Percentiles rank a stretch among this genome's conserved stretches.
Evolutionary conservation across 352 stramenopile genomes (phyloP).

Genomic region (Plasmopara viticola): DNA sequence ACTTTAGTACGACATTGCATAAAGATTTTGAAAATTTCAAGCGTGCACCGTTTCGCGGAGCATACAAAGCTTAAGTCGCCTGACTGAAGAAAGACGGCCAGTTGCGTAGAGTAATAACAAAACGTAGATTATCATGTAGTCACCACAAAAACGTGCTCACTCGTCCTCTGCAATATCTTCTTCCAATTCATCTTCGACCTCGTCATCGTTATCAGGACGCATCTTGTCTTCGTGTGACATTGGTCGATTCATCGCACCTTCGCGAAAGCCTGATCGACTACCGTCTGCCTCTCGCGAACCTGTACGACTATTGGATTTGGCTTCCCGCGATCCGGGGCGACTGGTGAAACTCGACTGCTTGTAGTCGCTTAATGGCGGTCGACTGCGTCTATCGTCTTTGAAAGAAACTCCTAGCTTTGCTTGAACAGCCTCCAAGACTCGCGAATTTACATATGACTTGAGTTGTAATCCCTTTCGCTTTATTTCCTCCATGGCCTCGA

Average conservation of each 20-base stretch:
- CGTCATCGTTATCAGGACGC: conserved; percentile 29
- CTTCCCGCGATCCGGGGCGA: conserved; percentile 17
- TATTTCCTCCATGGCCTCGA: conserved; percentile 80
- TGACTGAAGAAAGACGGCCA: neutral
- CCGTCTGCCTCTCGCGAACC: conserved; percentile 13
- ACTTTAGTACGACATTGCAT: neutral
- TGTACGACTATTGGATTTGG: conserved; percentile 19
- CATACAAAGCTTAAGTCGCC: neutral
- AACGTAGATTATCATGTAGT: conserved; percentile 2
- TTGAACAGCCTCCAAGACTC: conserved; percentile 65
- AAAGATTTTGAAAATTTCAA: neutral
- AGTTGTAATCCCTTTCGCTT: conserved; percentile 45
- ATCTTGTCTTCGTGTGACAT: conserved; percentile 32
- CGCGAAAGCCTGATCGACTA: conserved; percentile 15
- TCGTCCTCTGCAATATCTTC: conserved; percentile 76
- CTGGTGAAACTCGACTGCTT: conserved; percentile 20
- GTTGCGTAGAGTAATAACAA: conserved; percentile 4
- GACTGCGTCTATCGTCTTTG: conserved; percentile 19
- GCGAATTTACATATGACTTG: conserved; percentile 69
- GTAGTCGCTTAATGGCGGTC: conserved; percentile 22
- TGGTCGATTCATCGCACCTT: conserved; percentile 17
- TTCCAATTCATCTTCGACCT: conserved; percentile 69
- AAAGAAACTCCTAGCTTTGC: conserved; percentile 33
- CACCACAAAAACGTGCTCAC: conserved; percentile 11
- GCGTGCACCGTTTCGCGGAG: conserved; percentile 1